Base-by-base conservation (phyloP, 2,329 filamentous ascomycete species). In the Lasiodiplodia gonubiensis region DNA sequence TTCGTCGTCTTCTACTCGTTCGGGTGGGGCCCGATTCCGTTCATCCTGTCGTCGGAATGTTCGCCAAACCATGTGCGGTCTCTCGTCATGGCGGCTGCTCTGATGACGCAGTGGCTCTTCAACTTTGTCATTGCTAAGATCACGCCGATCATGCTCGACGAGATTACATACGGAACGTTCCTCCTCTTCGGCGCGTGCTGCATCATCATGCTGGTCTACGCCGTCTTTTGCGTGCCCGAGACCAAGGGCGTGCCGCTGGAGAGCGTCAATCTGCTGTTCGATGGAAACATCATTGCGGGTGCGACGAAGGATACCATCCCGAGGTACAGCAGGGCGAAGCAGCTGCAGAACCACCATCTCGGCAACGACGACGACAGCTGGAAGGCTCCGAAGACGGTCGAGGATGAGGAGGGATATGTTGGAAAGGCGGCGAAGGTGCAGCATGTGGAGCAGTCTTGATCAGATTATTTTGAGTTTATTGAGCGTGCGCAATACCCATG, bases 41-140 rank as follows among this genome's bases (percentile, higher is more conserved):
- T 81, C 68, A 77, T 83, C 21, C 73, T 83, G n/a, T 75, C 74
- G 11, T 78, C 77, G 6, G 81, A 83, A 68, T 80, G 77, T 71
- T 74, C 73, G 35, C 78, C 78, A 18, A 80, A 79, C 70, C 76
- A 78, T 68, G 78, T 81, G 0, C 77, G 80, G 0, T 79, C 77
- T 10, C 73, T 82, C 18, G 73, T 80, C 70, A 82, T 82, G 80
- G 80, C 80, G 3, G 76, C 75, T 6, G 78, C 79, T 25, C 71
- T 82, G n/a, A 80, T 81, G 78, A 82, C 80, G 12, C 81, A 83
- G 55, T 83, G 81, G 81, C 74, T 81, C 2, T 78, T 80, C 73
- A 79, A 80, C 66, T 78, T 79, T 54, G 71, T 74, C 18, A 75
- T 72, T 54, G 69, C 77, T 2, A 78, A 79, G 63, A 75, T 79